Evolutionary conservation across 495 filamentous ascomycete species (phyloP), one percentile per base, ranked within the genome.

Genomic region (Cercophora samala): DNA sequence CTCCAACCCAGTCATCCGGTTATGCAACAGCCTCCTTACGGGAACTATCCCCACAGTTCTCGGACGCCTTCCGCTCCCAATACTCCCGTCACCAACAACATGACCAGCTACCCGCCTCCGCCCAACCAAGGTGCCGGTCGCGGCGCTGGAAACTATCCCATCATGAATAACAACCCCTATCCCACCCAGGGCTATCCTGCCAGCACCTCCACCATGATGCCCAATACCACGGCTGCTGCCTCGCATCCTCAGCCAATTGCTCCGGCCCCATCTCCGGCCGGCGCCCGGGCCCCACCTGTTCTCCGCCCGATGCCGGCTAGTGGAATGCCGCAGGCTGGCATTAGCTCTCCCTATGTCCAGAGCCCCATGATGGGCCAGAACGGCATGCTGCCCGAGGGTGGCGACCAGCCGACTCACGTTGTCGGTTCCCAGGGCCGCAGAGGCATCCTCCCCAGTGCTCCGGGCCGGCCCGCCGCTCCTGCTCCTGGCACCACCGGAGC

Each of bases 341-440:
- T 84, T 71, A 75, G 74, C 22, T 82, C 84, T 11, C 80, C 79
- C 22, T 84, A 85, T 71, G 78, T 76, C n/a, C 80, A 83, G 66
- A 78, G 78, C 58, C 78, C 78, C 8, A 73, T 81, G 69, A 83
- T 82, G 75, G 66, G 72, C 32, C 79, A 76, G 62, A 78, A 78
- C 19, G 72, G 71, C 19, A 72, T 82, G 62, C 37, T 46, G 8
- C 70, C 78, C 22, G 81, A 85, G 26, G 80, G 84, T 19, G 71
- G 77, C 25, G 84, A 86, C 13, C 37, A 46, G 69, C 91, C 92
- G 2, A 92, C 90, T 3, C 93, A 96, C 77, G 93, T 97, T 32
- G 93, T 97, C 46, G 93, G 93, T 13, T 94, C 92, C 56, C 93
- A 97, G 80, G 93, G 93, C 37, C 87, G 93, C 24, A 85, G 93